Evolutionary conservation across 2,329 filamentous ascomycete genomes (phyloP), one percentile per base, ranked within the genome.

Genomic region (Diaporthe amygdali): DNA sequence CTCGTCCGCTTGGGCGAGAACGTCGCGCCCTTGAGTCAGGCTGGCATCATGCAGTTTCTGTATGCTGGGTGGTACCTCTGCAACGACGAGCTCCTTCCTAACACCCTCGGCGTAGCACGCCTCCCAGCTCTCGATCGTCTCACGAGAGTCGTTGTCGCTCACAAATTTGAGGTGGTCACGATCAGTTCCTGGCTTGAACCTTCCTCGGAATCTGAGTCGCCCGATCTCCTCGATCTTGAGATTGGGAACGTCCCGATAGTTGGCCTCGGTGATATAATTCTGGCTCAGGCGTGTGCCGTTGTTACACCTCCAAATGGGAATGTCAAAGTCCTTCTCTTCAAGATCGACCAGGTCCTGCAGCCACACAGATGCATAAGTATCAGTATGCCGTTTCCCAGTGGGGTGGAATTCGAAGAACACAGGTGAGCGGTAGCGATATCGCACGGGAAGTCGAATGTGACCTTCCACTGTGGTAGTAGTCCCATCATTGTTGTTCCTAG

Each of bases 121-220:
- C 81, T 98, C 95, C 94, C 95, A 98, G 0, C 93, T 93, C 83
- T 98, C 96, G 74, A 94, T 97, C 0, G 95, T 98, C 84, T 98
- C 96, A 39, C 96, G 92, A 1, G 93, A 92, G 79, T 97, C 91
- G 77, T 97, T 97, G 80, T 97, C 94, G 59, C 91, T 89, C 27
- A 97, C 91, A 76, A 97, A 98, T 1, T 86, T 87, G 74, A 94
- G 88, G 79, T 98, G 96, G 22, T 94, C 93, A 68, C 94, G 90
- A 79, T 98, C 95, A 61, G 94, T 97, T 17, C 96, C 96, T 0
- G 95, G 91, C 74, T 96, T 97, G 85, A 98, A 98, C 15, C 91
- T 88, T 14, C 90, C 94, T 2, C 87, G 86, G 86, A 98, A 97
- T 44, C 90, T 89, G 15, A 98, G 84, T 2, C 95, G 91, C 1